These are phyloP conservation scores for Cyclospora cayetanensis DNA, from an alignment of 169 alveolate genomes.

Conservation along the genomic window DNA sequence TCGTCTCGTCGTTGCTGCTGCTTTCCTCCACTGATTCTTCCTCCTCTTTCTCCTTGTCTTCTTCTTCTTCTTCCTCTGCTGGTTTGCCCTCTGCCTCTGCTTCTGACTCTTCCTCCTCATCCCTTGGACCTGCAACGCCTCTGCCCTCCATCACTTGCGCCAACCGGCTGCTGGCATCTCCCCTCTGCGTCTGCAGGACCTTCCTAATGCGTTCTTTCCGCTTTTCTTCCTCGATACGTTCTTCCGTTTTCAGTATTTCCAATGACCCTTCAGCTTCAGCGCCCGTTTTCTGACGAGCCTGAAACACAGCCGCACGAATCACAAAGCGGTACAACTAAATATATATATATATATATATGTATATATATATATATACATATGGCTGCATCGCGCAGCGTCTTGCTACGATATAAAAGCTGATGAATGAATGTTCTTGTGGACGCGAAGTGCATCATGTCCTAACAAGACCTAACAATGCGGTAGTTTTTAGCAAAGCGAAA, in stretches of 20 bases:
- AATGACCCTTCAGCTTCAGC: neutral
- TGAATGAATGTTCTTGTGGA: neutral
- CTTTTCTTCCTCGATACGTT: neutral
- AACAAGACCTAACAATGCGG: too few relatives aligned
- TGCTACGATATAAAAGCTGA: neutral
- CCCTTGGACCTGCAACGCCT: neutral
- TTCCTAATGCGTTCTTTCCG: slow-evolving; percentile 19
- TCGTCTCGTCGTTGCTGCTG: slow-evolving; percentile 2
- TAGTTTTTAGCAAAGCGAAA: too few relatives aligned
- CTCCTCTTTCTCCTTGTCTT: slow-evolving; percentile 2
- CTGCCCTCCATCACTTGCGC: slow-evolving; percentile 9
- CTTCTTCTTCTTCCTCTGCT: slow-evolving; percentile 37
- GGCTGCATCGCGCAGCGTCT: neutral
- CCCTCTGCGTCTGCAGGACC: neutral
- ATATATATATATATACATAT: too few relatives aligned
- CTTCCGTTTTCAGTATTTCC: neutral
- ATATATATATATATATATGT: neutral
- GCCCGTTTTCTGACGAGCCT: slow-evolving; percentile 39
- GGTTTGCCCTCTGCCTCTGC: slow-evolving; percentile 11
- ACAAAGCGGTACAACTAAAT: neutral
- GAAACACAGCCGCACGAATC: neutral
- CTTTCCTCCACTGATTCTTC: neutral
- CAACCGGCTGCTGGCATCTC: neutral
- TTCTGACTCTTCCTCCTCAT: neutral
- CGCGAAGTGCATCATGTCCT: neutral